Percentiles rank a stretch among this genome's conserved stretches.
These are phyloP conservation scores for Ceratocystis papillata DNA, from an alignment of 2,329 filamentous ascomycete species.

Conservation along the genomic window DNA sequence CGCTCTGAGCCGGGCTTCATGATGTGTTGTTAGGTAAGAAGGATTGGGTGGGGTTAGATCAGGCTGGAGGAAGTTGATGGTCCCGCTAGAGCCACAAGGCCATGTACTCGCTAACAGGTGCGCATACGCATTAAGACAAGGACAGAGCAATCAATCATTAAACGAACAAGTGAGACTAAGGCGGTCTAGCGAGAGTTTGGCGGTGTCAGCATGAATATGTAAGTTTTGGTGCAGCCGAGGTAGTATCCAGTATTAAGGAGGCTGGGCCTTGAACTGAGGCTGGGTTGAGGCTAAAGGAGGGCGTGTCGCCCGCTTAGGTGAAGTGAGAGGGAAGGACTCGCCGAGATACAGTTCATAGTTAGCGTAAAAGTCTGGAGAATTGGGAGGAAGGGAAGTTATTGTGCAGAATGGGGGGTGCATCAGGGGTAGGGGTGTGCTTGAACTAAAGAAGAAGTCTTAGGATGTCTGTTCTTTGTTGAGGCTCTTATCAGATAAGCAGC, in stretches of 20 bases:
- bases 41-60: not conserved
- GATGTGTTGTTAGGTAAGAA: too few relatives aligned
- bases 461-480: not conserved
- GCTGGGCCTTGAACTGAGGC: not conserved
- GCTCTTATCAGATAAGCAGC: not conserved
- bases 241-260: not conserved
- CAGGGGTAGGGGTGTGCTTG: not conserved
- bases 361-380: too few relatives aligned
- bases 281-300: not conserved
- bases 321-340: not conserved
- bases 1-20: constrained; percentile 6
- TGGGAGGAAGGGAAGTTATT: too few relatives aligned
- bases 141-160: too few relatives aligned
- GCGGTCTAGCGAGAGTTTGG: too few relatives aligned
- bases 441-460: not conserved
- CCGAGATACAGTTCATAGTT: not conserved
- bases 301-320: not conserved
- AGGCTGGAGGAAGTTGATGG: not conserved
- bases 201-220: not conserved
- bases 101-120: not conserved
- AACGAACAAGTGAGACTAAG: too few relatives aligned
- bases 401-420: not conserved
- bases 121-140: not conserved
- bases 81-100: not conserved
- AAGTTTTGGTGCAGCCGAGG: not conserved